Conservation (phyloP, 2,329 filamentous ascomycete species). For the Cyanodermella asteris region DNA sequence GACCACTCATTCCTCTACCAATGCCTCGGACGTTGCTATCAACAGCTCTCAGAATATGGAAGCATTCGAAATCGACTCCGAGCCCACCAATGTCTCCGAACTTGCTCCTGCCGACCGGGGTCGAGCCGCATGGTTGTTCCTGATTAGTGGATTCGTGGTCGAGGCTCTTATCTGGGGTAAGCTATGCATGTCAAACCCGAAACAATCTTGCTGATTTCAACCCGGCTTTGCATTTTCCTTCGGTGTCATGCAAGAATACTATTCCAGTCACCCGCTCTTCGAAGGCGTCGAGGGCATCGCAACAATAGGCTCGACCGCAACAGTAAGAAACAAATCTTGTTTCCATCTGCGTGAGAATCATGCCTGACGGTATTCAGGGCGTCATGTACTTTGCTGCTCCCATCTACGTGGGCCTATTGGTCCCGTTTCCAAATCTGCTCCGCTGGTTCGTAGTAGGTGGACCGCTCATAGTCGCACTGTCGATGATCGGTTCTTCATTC, state of each 20-base stretch:
- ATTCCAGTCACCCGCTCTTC: conserved; percentile 37
- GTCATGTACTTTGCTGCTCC: conserved; percentile 15
- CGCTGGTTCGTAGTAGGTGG: conserved; percentile 16
- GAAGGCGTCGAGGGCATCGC: conserved; percentile 27
- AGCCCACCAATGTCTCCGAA: too few species aligned
- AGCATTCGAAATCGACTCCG: too few species aligned
- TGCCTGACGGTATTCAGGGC: conserved; percentile 12
- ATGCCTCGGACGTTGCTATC: too few species aligned
- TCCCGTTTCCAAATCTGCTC: conserved; percentile 15
- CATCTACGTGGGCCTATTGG: conserved; percentile 14
- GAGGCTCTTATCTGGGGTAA: conserved; percentile 33
- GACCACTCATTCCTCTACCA: too few species aligned
- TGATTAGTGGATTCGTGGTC: conserved; percentile 28
- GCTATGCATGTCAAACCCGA: conserved; percentile 8
- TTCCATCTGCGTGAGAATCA: conserved; percentile 26
- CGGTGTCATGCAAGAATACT: conserved; percentile 51
- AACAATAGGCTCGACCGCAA: conserved; percentile 35
- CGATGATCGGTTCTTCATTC: conserved; percentile 20
- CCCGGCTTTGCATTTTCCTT: conserved; percentile 46
- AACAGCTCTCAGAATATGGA: too few species aligned
- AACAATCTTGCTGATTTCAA: conserved; percentile 16
- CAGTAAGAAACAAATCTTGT: conserved; percentile 10
- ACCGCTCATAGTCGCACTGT: conserved; percentile 15
- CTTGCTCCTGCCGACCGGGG: too few species aligned
- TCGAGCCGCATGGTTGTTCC: conserved; percentile 31